Evolutionary conservation across 2,329 filamentous ascomycete species (phyloP), one percentile per base, ranked within the genome.

Genomic region (Colletotrichum siamense): DNA sequence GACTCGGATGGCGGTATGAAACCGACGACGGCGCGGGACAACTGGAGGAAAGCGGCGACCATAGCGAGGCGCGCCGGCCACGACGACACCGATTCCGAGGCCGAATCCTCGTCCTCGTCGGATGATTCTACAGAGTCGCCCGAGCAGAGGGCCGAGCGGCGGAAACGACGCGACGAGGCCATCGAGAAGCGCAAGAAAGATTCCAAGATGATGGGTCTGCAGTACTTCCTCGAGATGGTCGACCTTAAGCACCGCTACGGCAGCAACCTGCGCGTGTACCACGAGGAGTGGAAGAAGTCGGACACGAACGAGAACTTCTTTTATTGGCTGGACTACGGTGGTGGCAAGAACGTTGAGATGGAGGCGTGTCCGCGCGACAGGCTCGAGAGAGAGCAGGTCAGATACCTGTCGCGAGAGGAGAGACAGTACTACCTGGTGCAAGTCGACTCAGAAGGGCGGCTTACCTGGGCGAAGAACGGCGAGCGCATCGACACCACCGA

Each of bases 381-480:
- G 16, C 87, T 98, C 8, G 95, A 97, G 68, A 89, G 91, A 28
- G 95, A 98, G 83, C 92, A 93, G 80, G 95, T 98, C 3, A 91
- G 96, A 22, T 98, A 98, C 82, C 87, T 98, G 26, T 95, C 93
- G 8, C 90, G 93, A 3, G 95, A 98, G 82, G 96, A 98, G 83
- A 89, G 96, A 10, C 88, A 94, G 82, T 90, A 94, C 78, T 98
- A 98, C 82, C 87, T 98, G 15, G 95, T 97, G 36, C 91, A 90
- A 55, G 92, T 98, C 15, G 95, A 98, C 80, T 82, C 86, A 0
- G 89, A 95, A 49, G 96, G 96, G 1, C 89, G 93, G 7, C 88
- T 98, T n/a, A 93, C 94, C 77, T 98, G 95, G 95, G 95, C 93
- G 2, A 98, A 97, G 86, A 96, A 97, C 80, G 93, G 93, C 2